Base-by-base conservation (phyloP, 352 stramenopile species). In the Phytophthora chlamydospora region DNA sequence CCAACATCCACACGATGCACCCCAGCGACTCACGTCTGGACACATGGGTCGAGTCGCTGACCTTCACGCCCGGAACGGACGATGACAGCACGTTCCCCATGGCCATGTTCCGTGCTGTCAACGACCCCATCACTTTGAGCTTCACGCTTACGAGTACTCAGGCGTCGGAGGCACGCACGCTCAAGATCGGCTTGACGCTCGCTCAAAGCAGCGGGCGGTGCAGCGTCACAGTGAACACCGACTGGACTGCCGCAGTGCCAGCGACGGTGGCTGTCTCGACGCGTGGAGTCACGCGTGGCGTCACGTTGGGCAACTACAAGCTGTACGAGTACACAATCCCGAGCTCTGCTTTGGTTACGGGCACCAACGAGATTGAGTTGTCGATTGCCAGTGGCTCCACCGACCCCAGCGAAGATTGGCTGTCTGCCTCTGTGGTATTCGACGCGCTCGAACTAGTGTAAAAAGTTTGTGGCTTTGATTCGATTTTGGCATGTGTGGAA, bases 1-100 rank as follows among this genome's bases (percentile, higher is more conserved):
- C 73, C 41, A 85, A 81, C 52, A 79, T 85, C 58, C 64, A 79
- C 71, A 63, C 29, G 5, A 83, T 83, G 73, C 76, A 85, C 42
- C 76, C 73, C n/a, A 83, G 76, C 17, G 76, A 85, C 29, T 48
- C 53, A 10, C 67, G 71, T 12, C 73, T 83, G 71, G 16, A 55
- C 1, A 44, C 41, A 6, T 81, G 66, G 62, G 17, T 27, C 5
- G 36, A 66, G 9, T 43, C 66, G 9, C 17, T 60, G 4, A 71
- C 55, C 10, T 85, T 85, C 44, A 27, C 13, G 0, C 45, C 40
- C 0, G 71, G 58, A 12, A 58, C 33, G 0, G 61, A 75, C 45
- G 40, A 54, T 6, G 63, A 66, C 27, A 59, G 35, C 8, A 31
- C 32, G 54, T 85, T 85, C 57, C 76, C 76, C 0, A 76, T 81